These are phyloP conservation scores for Knoxia roxburghii DNA, from an alignment of 257 asterid species.

Conservation along the genomic window DNA sequence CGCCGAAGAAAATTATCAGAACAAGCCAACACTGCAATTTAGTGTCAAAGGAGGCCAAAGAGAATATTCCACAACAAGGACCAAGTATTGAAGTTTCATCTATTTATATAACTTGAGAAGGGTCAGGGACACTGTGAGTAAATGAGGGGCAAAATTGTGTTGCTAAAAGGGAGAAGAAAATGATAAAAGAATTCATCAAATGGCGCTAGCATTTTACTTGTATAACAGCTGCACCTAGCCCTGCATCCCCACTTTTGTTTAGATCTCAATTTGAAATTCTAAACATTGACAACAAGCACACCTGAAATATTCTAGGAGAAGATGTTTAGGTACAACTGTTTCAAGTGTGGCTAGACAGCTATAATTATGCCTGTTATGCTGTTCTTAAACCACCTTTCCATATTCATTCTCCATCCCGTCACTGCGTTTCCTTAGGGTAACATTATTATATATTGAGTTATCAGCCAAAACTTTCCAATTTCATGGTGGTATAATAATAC, in stretches of 20 bases:
- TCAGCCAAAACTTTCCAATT: not conserved
- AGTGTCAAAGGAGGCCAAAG: not conserved
- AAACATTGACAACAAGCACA: not conserved
- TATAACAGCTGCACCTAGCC: not conserved
- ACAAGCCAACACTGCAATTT: slow-evolving; percentile 3
- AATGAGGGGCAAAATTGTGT: too few species aligned
- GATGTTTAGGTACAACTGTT: too few species aligned
- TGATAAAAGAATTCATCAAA: not conserved
- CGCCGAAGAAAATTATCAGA: not conserved
- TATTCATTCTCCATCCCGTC: too few species aligned
- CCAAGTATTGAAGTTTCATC: not conserved
- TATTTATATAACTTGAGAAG: not conserved
- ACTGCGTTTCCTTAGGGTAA: too few species aligned
- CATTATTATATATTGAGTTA: too few species aligned
- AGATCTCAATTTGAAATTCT: not conserved
- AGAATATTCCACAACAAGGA: not conserved
- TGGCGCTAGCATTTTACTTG: not conserved
- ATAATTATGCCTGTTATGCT: too few species aligned
- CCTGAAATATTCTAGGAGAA: too few species aligned
- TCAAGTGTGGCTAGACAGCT: not conserved
- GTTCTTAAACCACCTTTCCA: not conserved
- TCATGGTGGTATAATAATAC: not conserved
- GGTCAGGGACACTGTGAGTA: too few species aligned
- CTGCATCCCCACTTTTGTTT: not conserved
- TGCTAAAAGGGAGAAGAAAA: not conserved